Base-by-base conservation (phyloP, 352 stramenopile genomes). In the Globisporangium paroecandrum region DNA sequence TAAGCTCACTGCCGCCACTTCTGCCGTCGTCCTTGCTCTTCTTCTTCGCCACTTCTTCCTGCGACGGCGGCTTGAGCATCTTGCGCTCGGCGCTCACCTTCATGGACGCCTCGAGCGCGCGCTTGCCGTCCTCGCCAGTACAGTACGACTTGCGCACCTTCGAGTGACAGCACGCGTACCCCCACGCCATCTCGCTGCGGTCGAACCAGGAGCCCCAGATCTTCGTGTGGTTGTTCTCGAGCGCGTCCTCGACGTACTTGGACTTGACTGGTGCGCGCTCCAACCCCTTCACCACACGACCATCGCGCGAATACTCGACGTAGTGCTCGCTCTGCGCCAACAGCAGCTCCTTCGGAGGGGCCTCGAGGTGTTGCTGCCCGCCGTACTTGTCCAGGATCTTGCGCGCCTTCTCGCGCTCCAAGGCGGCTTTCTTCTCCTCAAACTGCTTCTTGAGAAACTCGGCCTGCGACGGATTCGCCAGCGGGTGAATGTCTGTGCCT, bases 121-220 rank as follows among this genome's bases (percentile, higher is more conserved):
- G 83, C 69, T 97, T 97, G 51, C 97, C 97, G 65, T 95, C 95
- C 22, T 89, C 83, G 29, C 97, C 97, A 4, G 96, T 99, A 70
- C 95, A 99, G 69, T 99, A 99, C 0, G 91, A 98, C 66, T 97
- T 98, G 69, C 86, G 86, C 8, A 98, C 85, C 58, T 93, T 94
- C 1, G 91, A 98, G 75, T 99, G 97, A 77, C 98, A 98, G 76
- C 97, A 99, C 20, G 79, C 87, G 79, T 99, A 99, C 4, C 98
- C 98, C 98, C 98, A 99, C n/a, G 78, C 69, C 74, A 93, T 96
- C 20, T 94, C 92, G 13, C 82, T 82, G 8, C 85, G 85, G 74
- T 99, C 97, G 80, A 98, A 99, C 78, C 96, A 99, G 34, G 90
- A 98, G 24, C 98, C 98, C 97, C 97, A 99, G 12, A 99, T 91